phyloP scores from a whole-genome alignment of 2,329 filamentous ascomycete genomes.

The Colletotrichum sidae region DNA sequence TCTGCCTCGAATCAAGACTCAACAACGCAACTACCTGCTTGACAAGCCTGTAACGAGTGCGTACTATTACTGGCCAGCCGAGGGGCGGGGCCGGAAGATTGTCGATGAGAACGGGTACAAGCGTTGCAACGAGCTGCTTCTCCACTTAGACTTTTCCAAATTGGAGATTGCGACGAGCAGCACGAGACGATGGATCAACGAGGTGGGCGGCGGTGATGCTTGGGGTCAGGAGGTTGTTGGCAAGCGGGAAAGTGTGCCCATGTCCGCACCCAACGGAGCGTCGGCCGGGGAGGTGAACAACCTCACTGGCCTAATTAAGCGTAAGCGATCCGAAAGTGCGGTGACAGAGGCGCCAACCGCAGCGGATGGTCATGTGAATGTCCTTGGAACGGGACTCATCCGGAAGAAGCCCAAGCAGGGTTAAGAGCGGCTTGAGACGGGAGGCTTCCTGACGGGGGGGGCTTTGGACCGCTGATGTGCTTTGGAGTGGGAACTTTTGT shows the following conservation, averaged over 20 bases:
- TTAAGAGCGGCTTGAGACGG: neutral
- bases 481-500: too few species aligned
- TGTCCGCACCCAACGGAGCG: conserved; percentile 19
- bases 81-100: conserved; percentile 72
- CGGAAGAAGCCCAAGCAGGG: conserved; percentile 67
- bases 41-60: conserved; percentile 64
- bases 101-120: conserved; percentile 75
- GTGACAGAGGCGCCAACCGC: conserved; percentile 15
- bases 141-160: conserved; percentile 80
- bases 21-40: conserved; percentile 61
- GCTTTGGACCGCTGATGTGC: too few species aligned
- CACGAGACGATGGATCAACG: conserved; percentile 76
- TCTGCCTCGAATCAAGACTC: conserved; percentile 73
- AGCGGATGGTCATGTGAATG: conserved; percentile 50
- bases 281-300: conserved; percentile 53
- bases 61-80: conserved; percentile 74
- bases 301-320: conserved; percentile 60
- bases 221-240: conserved; percentile 68
- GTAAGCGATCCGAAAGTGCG: conserved; percentile 52
- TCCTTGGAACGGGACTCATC: conserved; percentile 61
- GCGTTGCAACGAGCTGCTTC: conserved; percentile 74
- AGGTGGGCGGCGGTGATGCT: conserved; percentile 66
- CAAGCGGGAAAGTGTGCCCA: conserved; percentile 44
- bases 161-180: conserved; percentile 71
- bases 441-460: too few species aligned